A percentile compares a stretch with the other conserved stretches of the same genome.
phyloP scores from a whole-genome alignment of 192 early-diverging fungal species.

The Powellomyces hirtus region DNA sequence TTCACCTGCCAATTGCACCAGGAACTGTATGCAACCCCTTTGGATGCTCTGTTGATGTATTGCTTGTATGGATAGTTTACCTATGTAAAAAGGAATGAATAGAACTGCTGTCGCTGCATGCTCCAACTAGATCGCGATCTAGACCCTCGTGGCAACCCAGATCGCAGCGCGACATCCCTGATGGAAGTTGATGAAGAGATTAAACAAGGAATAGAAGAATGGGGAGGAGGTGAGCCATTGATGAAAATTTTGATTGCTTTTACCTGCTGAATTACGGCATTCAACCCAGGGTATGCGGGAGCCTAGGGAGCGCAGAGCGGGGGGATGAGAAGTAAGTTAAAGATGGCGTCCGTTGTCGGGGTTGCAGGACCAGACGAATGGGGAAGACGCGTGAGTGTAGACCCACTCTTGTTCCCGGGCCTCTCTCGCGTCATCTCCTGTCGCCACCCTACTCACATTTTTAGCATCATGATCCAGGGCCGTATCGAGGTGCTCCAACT shows the following conservation, averaged over 20 bases:
- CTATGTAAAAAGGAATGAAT: no score
- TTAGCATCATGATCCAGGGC: constrained; percentile 84
- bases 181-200: not conserved
- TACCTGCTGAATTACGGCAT: constrained; percentile 68
- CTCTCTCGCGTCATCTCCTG: not conserved
- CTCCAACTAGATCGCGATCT: no score
- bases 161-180: constrained; percentile 90
- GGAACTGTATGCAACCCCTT: no score
- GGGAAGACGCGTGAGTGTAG: not conserved
- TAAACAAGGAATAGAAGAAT: not conserved
- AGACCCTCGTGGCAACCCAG: constrained; percentile 83
- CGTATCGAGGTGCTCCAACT: constrained; percentile 89
- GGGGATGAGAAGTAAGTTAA: not conserved
- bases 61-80: no score
- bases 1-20: no score
- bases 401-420: not conserved
- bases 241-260: not conserved
- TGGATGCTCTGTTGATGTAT: no score
- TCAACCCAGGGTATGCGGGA: constrained; percentile 71
- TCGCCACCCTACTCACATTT: constrained; percentile 50
- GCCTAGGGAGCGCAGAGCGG: constrained; percentile 46
- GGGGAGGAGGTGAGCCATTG: not conserved
- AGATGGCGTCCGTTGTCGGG: not conserved
- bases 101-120: no score
- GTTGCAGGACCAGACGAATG: not conserved